These are phyloP conservation scores for Sporothrix pseudoabietina DNA, from an alignment of 2,329 filamentous ascomycete genomes.

Conservation along the genomic window DNA sequence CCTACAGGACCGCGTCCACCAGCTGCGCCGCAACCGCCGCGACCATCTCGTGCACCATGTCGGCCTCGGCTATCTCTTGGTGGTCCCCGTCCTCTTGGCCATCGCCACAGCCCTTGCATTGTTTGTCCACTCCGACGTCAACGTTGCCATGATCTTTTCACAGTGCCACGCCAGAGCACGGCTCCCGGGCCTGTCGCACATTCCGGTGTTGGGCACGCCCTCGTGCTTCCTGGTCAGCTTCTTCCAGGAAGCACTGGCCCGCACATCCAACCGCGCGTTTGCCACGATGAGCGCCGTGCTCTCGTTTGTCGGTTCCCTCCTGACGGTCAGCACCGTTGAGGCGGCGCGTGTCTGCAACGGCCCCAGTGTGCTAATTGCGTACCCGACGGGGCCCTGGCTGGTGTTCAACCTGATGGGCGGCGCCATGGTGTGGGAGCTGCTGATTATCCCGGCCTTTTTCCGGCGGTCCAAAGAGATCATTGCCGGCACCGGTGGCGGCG, in stretches of 20 bases:
- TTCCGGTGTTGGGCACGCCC: constrained; percentile 51
- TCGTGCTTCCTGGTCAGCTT: constrained; percentile 56
- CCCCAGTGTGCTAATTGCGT: constrained; percentile 40
- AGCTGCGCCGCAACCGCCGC: constrained; percentile 9
- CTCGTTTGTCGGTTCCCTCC: constrained; percentile 50
- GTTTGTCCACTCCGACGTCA: constrained; percentile 53
- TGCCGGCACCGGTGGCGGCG: neutral
- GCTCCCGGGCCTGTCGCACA: constrained; percentile 48
- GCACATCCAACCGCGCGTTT: constrained; percentile 45
- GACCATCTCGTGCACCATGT: constrained; percentile 30
- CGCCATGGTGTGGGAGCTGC: constrained; percentile 55
- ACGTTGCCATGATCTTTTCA: constrained; percentile 55
- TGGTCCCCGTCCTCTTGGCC: constrained; percentile 54
- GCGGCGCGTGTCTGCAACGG: constrained; percentile 48
- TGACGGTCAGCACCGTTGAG: constrained; percentile 55
- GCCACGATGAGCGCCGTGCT: constrained; percentile 49
- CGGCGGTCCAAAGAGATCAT: constrained; percentile 46
- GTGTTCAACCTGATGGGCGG: constrained; percentile 54
- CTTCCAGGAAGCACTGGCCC: constrained; percentile 48
- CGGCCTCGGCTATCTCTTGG: constrained; percentile 52
- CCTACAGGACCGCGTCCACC: neutral
- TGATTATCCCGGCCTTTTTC: constrained; percentile 55
- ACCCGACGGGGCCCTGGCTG: constrained; percentile 48
- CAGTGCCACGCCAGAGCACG: constrained; percentile 55
- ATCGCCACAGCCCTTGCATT: constrained; percentile 47